Percentiles rank a stretch among this genome's conserved stretches.
Evolutionary conservation across 352 stramenopile species (phyloP).

Genomic region (Phytophthora constricta): DNA sequence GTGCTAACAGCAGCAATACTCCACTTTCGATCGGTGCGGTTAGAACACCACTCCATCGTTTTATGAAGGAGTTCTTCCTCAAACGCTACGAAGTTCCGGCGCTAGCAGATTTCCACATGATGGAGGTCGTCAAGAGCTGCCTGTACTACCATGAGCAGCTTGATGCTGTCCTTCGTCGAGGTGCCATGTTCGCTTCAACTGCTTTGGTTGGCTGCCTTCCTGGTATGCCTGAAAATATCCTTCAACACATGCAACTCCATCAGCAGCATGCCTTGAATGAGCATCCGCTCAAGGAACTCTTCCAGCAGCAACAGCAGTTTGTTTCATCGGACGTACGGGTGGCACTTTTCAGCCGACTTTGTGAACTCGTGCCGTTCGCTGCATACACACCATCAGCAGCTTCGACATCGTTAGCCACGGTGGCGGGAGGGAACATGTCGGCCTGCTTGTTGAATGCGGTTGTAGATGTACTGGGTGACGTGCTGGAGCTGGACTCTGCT

Average conservation of each 20-base stretch:
- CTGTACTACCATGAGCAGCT: constrained; percentile 62
- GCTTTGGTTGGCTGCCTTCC: constrained; percentile 19
- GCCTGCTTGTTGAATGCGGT: constrained; percentile 49
- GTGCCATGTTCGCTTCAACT: constrained; percentile 18
- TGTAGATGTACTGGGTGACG: constrained; percentile 67
- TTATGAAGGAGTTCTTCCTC: constrained; percentile 70
- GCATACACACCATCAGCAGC: background rate
- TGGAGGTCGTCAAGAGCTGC: constrained; percentile 72
- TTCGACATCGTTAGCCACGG: background rate
- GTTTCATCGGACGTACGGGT: constrained; percentile 50
- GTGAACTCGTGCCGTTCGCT: constrained; percentile 63
- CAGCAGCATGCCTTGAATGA: constrained; percentile 11
- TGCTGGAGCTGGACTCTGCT: constrained; percentile 61
- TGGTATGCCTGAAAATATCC: constrained; percentile 22
- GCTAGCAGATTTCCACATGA: constrained; percentile 73
- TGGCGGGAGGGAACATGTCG: constrained; percentile 47
- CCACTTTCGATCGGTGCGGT: constrained; percentile 7
- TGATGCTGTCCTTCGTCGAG: constrained; percentile 18
- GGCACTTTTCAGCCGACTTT: constrained; percentile 60
- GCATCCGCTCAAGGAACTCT: constrained; percentile 14
- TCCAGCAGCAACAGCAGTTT: constrained; percentile 26
- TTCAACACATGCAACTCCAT: constrained; percentile 20
- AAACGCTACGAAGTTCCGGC: constrained; percentile 57
- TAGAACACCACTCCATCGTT: constrained; percentile 44
- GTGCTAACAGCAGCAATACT: background rate